These are phyloP conservation scores for Mastigamoeba balamuthi DNA, from an alignment of 78 protist species.

Conservation along the genomic window DNA sequence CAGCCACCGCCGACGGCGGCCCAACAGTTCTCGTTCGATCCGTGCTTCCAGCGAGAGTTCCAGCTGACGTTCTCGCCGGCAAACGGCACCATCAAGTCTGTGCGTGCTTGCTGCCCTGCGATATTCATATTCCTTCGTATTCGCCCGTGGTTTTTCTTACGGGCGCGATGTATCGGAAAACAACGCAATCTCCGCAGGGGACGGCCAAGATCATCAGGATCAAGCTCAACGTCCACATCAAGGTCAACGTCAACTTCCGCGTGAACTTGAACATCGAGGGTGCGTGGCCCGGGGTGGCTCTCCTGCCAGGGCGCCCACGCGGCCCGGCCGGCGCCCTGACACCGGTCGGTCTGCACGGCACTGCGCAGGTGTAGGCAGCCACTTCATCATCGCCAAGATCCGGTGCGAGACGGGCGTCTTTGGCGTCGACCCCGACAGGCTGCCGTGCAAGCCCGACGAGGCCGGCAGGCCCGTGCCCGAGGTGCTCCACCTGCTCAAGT, in stretches of 20 bases:
- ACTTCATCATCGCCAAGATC: constrained; percentile 31
- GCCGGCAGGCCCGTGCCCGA: constrained; percentile 32
- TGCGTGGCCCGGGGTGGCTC: constrained; percentile 16
- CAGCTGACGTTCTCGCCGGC: constrained; percentile 31
- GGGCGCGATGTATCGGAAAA: background rate
- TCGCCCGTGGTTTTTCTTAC: background rate
- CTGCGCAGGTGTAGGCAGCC: constrained; percentile 35
- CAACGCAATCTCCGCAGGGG: constrained; percentile 6
- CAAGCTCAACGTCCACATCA: constrained; percentile 20
- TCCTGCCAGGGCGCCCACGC: too few relatives aligned
- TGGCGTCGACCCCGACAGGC: constrained; percentile 43
- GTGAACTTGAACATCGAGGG: constrained; percentile 39
- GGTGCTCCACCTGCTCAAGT: constrained; percentile 14
- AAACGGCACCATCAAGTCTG: constrained; percentile 22
- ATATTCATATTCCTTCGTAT: too few relatives aligned
- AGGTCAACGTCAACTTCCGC: constrained; percentile 24
- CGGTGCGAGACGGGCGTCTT: constrained; percentile 56
- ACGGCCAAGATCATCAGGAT: constrained; percentile 17
- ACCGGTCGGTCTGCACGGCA: too few relatives aligned
- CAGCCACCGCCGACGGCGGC: too few relatives aligned
- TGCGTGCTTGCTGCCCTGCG: too few relatives aligned
- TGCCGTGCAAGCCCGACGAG: constrained; percentile 17
- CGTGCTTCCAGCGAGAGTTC: constrained; percentile 37
- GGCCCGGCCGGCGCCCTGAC: too few relatives aligned
- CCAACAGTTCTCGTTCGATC: constrained; percentile 33